Conservation (phyloP, 2,329 filamentous ascomycete genomes). For the Truncatella angustata region DNA sequence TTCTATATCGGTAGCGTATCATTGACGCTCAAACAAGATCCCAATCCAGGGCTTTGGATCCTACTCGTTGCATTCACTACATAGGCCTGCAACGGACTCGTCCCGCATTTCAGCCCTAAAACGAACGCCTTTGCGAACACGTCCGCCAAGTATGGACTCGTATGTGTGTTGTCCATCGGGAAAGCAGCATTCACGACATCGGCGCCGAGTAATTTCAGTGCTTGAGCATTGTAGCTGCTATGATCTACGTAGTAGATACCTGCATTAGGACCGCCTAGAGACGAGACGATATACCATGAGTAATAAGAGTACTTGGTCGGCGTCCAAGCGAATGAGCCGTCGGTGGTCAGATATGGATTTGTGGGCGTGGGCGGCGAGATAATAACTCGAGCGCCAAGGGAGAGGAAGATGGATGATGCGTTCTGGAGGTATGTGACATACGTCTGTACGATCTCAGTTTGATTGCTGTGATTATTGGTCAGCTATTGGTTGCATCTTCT, state of each 20-base stretch:
- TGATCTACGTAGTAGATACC: slow-evolving; percentile 16
- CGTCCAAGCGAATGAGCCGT: slow-evolving; percentile 9
- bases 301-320: slow-evolving; percentile 14
- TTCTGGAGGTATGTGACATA: slow-evolving; percentile 21
- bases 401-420: slow-evolving; percentile 13
- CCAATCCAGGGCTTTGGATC: slow-evolving; percentile 10
- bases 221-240: slow-evolving; percentile 13
- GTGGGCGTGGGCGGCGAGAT: slow-evolving; percentile 14
- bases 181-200: slow-evolving; percentile 10
- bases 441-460: slow-evolving; percentile 24
- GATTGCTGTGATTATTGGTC: slow-evolving; percentile 4
- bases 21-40: slow-evolving; percentile 12
- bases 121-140: slow-evolving; percentile 13
- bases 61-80: slow-evolving; percentile 14
- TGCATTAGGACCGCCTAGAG: slow-evolving; percentile 11
- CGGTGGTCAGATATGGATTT: slow-evolving; percentile 10
- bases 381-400: slow-evolving; percentile 13
- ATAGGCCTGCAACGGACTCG: slow-evolving; percentile 12
- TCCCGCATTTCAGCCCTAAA: slow-evolving; percentile 15
- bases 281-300: slow-evolving; percentile 12
- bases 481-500: background rate
- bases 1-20: slow-evolving; percentile 12
- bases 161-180: slow-evolving; percentile 17
- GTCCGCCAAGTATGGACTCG: slow-evolving; percentile 14
- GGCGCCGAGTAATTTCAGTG: slow-evolving; percentile 10